Conservation (phyloP, 352 stramenopile species). For the Phytophthora syringae region DNA sequence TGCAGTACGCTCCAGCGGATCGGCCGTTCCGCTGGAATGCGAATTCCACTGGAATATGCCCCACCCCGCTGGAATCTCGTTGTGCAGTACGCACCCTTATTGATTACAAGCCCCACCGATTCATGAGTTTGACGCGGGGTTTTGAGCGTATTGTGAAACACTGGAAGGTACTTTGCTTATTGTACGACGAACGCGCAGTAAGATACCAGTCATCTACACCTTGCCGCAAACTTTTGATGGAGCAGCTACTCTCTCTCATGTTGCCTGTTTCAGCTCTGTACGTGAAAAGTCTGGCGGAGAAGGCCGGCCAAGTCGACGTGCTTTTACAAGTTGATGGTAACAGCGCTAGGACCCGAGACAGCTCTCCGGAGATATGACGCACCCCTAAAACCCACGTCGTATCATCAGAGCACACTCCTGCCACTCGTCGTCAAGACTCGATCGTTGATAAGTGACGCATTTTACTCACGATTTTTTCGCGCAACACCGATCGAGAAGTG, state of each 20-base stretch:
- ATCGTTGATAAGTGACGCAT: background rate
- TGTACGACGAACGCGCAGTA: conserved; percentile 2
- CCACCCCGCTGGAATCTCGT: too few relatives aligned
- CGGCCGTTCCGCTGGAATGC: too few relatives aligned
- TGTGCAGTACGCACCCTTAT: too few relatives aligned
- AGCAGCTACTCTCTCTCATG: conserved; percentile 11
- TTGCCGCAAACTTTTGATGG: background rate
- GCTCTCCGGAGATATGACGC: conserved; percentile 2
- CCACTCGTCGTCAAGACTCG: conserved; percentile 1
- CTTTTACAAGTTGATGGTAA: conserved; percentile 10
- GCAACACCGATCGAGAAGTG: conserved; percentile 15
- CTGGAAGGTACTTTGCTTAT: conserved; percentile 1
- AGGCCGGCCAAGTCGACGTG: conserved; percentile 12
- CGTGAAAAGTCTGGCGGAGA: conserved; percentile 6
- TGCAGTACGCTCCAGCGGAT: too few relatives aligned
- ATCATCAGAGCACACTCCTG: background rate
- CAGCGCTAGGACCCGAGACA: background rate
- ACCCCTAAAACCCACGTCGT: background rate
- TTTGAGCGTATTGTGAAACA: conserved; percentile 10
- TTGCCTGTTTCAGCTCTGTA: conserved; percentile 4
- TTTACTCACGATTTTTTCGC: conserved; percentile 6
- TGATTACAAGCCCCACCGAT: conserved; percentile 8
- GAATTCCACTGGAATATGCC: too few relatives aligned
- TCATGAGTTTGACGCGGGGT: conserved; percentile 2
- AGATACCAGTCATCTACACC: background rate